Percentiles rank a stretch among this genome's conserved stretches.
Conservation (phyloP, 1,139 yeast genomes). For the Wickerhamiella infanticola region DNA sequence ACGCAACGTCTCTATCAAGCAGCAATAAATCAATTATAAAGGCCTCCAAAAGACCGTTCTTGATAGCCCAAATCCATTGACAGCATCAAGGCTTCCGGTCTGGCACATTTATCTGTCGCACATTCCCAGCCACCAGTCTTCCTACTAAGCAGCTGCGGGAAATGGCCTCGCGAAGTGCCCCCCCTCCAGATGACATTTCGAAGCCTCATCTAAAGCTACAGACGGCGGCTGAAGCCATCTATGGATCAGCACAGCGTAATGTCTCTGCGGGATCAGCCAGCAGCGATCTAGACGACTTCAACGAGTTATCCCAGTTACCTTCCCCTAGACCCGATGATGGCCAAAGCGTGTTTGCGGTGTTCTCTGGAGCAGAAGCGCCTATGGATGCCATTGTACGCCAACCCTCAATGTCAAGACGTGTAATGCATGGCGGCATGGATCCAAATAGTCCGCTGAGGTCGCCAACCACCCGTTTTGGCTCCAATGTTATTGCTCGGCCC, state of each 20-base stretch:
- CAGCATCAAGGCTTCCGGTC: too few relatives aligned
- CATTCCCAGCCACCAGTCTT: neutral
- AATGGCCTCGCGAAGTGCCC: neutral
- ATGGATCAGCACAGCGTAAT: neutral
- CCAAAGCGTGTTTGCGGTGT: conserved; percentile 6
- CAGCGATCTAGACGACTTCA: neutral
- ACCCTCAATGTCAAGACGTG: conserved; percentile 1
- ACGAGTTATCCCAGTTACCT: conserved; percentile 6
- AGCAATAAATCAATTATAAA: too few relatives aligned
- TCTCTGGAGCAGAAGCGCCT: conserved; percentile 4
- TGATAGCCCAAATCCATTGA: too few relatives aligned
- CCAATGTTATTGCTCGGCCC: neutral
- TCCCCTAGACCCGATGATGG: conserved; percentile 5
- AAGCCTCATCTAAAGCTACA: too few relatives aligned
- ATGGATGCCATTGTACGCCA: conserved; percentile 3
- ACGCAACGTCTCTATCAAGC: too few relatives aligned
- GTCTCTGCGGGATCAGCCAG: neutral
- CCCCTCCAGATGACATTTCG: neutral
- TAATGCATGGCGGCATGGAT: neutral
- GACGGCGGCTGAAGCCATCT: neutral
- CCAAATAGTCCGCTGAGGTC: neutral
- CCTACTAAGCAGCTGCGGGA: neutral
- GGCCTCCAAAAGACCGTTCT: too few relatives aligned
- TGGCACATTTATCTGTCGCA: too few relatives aligned
- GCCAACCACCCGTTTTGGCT: neutral